Evolutionary conservation across 805 yeast species (phyloP).

Genomic region (Metschnikowia borealis): DNA sequence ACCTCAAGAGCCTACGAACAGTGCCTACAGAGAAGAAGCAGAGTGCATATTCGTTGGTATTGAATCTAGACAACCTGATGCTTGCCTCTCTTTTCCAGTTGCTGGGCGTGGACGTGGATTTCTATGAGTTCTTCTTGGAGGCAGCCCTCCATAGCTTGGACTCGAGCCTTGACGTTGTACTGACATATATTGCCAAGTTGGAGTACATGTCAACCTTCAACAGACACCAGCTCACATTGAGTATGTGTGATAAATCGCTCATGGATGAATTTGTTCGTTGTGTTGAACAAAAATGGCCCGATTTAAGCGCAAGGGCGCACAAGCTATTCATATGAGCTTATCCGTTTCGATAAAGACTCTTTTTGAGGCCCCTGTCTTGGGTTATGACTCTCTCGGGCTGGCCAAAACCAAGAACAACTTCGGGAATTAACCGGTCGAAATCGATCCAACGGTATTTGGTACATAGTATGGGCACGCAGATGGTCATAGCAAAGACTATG

Average conservation of each 20-base stretch:
- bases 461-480: slow-evolving; percentile 8
- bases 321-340: neutral
- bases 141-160: slow-evolving; percentile 24
- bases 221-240: slow-evolving; percentile 33
- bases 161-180: neutral
- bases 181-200: slow-evolving; percentile 3
- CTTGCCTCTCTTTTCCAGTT: slow-evolving; percentile 31
- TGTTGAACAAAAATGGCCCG: slow-evolving; percentile 1
- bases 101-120: slow-evolving; percentile 48
- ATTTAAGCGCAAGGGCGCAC: neutral
- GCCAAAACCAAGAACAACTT: slow-evolving; percentile 24
- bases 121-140: slow-evolving; percentile 45
- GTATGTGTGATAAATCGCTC: slow-evolving; percentile 27
- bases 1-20: slow-evolving; percentile 22
- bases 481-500: slow-evolving; percentile 4
- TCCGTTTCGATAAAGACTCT: slow-evolving; percentile 9
- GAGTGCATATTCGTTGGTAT: slow-evolving; percentile 35
- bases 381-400: slow-evolving; percentile 40
- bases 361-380: slow-evolving; percentile 35
- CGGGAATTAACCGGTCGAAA: slow-evolving; percentile 28
- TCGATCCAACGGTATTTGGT: slow-evolving; percentile 8
- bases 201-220: slow-evolving; percentile 10
- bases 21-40: slow-evolving; percentile 24
- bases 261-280: slow-evolving; percentile 6
- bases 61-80: slow-evolving; percentile 23